These are phyloP conservation scores for Tilletia caries DNA, from an alignment of 1,284 basidiomycete genomes.

Conservation along the genomic window DNA sequence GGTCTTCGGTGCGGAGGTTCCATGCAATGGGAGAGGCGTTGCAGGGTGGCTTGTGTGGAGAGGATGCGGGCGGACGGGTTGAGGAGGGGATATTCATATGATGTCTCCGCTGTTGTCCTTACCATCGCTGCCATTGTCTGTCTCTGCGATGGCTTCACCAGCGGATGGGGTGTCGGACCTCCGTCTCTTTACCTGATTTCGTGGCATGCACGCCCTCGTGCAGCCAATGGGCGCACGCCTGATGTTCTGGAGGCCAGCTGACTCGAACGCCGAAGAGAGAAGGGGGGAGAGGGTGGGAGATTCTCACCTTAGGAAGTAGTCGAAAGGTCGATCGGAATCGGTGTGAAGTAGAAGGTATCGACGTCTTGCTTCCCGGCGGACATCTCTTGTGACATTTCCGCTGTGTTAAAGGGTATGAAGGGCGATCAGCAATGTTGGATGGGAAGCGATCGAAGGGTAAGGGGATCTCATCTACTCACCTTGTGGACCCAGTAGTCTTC, in stretches of 20 bases:
- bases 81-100: slow-evolving; percentile 14
- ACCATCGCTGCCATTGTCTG: not conserved
- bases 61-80: slow-evolving; percentile 20
- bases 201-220: not conserved
- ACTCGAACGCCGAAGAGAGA: not conserved
- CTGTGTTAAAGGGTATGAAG: slow-evolving; percentile 56
- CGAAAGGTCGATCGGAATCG: slow-evolving; percentile 76
- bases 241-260: not conserved
- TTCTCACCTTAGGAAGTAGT: slow-evolving; percentile 83
- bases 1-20: slow-evolving; percentile 77
- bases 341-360: slow-evolving; percentile 65
- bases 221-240: not conserved
- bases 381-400: slow-evolving; percentile 68
- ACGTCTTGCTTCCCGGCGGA: slow-evolving; percentile 81
- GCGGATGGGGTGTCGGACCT: slow-evolving; percentile 21
- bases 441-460: too few species aligned
- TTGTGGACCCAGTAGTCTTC: slow-evolving; percentile 37
- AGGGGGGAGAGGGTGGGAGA: too few species aligned
- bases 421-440: not conserved
- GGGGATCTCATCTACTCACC: slow-evolving; percentile 15
- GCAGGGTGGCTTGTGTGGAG: slow-evolving; percentile 39
- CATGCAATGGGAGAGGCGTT: slow-evolving; percentile 71
- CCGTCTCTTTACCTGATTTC: not conserved
- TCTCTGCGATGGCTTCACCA: slow-evolving; percentile 14
- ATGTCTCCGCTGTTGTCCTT: not conserved